phyloP scores from a whole-genome alignment of 805 yeast species.

The Pichia insulana region DNA sequence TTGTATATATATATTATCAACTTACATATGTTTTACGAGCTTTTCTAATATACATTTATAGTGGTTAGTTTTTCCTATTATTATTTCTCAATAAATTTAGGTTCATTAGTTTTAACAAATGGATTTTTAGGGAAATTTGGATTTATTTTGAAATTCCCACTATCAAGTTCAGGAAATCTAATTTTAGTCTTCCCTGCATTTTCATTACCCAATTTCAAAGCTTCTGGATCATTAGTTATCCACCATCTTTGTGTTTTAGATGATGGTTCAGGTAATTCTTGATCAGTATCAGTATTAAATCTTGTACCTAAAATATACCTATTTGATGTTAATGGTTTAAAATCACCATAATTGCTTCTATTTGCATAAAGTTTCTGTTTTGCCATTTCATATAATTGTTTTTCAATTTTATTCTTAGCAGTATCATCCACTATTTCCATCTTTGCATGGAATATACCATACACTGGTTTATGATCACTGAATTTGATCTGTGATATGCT shows the following conservation, averaged over 20 bases:
- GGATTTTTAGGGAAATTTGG: conserved; percentile 70
- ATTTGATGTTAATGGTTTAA: conserved; percentile 2
- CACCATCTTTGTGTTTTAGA: conserved; percentile 67
- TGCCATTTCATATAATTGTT: conserved; percentile 46
- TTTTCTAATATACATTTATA: too few species aligned
- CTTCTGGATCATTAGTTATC: conserved; percentile 59
- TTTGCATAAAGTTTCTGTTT: conserved; percentile 35
- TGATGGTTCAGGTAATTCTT: conserved; percentile 79
- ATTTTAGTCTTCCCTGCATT: conserved; percentile 51
- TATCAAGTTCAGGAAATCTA: conserved; percentile 35
- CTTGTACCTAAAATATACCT: conserved; percentile 8
- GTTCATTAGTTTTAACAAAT: conserved; percentile 43
- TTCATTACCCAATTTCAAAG: conserved; percentile 1
- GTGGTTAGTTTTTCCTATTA: too few species aligned
- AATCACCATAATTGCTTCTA: conserved; percentile 19
- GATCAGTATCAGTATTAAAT: conserved; percentile 20
- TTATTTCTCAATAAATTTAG: conserved; percentile 37
- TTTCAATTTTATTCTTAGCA: conserved; percentile 39
- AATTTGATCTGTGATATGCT: conserved; percentile 48
- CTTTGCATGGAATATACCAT: conserved; percentile 55
- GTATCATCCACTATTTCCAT: conserved; percentile 59
- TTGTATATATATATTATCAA: too few species aligned
- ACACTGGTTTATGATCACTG: conserved; percentile 90
- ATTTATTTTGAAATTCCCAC: conserved; percentile 46
- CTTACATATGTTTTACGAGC: too few species aligned